Conservation (phyloP, 1,284 basidiomycete genomes). For the Fomitopsis pinicola region DNA sequence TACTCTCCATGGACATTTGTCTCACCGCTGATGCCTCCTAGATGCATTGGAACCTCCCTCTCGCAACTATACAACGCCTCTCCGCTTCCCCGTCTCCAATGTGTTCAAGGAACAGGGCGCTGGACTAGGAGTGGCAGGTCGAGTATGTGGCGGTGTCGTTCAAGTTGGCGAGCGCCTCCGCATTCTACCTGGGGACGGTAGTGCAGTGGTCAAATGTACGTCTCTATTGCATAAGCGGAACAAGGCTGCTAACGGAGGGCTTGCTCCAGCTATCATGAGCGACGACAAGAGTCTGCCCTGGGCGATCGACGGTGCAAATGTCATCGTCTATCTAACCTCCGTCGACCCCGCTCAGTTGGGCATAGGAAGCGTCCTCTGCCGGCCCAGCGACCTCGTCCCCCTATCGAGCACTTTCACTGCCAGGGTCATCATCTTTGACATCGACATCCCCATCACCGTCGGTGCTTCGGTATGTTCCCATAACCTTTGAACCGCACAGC, state of each 20-base stretch:
- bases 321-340: constrained; percentile 78
- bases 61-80: constrained; percentile 72
- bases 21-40: constrained; percentile 24
- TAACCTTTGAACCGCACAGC: background rate
- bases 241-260: background rate
- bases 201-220: constrained; percentile 77
- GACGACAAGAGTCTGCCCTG: constrained; percentile 81
- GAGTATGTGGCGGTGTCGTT: constrained; percentile 83
- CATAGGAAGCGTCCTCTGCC: constrained; percentile 89
- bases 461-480: constrained; percentile 71
- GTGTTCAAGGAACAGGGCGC: constrained; percentile 90
- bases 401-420: constrained; percentile 78
- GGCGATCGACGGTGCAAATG: constrained; percentile 89
- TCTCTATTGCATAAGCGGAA: background rate
- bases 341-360: constrained; percentile 86
- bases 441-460: constrained; percentile 83
- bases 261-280: constrained; percentile 74
- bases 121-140: constrained; percentile 82
- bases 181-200: constrained; percentile 91
- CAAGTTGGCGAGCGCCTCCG: constrained; percentile 90
- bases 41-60: constrained; percentile 81
- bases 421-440: constrained; percentile 92
- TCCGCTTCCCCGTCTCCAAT: constrained; percentile 91
- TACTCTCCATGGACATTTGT: constrained; percentile 1
- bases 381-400: constrained; percentile 65